phyloP scores from a whole-genome alignment of 352 stramenopile species.

The Aphanomyces cochlioides region DNA sequence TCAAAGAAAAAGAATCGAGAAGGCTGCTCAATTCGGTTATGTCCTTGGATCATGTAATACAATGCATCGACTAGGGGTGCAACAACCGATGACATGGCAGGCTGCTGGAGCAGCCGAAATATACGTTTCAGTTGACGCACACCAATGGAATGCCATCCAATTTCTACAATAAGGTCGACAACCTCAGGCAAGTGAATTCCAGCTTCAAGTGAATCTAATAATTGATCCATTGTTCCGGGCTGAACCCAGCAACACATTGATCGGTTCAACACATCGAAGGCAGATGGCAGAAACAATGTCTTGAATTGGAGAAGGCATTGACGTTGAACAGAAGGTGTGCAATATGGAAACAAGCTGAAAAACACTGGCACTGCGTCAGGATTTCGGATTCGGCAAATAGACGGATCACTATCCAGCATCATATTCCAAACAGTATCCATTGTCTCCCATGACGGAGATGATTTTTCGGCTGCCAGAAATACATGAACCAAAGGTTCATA shows the following conservation, averaged over 20 bases:
- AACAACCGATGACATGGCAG: constrained; percentile 15
- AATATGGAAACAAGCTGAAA: constrained; percentile 16
- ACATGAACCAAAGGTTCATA: constrained; percentile 26
- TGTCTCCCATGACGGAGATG: constrained; percentile 1
- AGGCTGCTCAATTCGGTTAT: not conserved
- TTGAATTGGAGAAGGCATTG: constrained; percentile 1
- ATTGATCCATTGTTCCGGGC: constrained; percentile 20
- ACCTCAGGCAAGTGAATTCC: not conserved
- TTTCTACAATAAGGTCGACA: constrained; percentile 20
- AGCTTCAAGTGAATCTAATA: constrained; percentile 13
- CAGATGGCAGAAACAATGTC: not conserved
- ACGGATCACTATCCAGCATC: constrained; percentile 17
- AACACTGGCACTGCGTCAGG: constrained; percentile 24
- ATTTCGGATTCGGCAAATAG: constrained; percentile 11
- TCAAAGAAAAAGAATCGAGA: constrained; percentile 30
- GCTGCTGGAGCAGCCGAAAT: constrained; percentile 24
- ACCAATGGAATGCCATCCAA: constrained; percentile 23
- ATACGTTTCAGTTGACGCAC: constrained; percentile 26
- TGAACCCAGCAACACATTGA: constrained; percentile 30
- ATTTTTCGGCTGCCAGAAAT: constrained; percentile 21
- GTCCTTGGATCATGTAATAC: constrained; percentile 14
- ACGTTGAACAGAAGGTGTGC: not conserved
- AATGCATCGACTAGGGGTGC: constrained; percentile 15
- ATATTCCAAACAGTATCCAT: constrained; percentile 19
- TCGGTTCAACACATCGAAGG: constrained; percentile 17